A percentile compares a stretch with the other conserved stretches of the same genome.
phyloP scores from a whole-genome alignment of 2,329 filamentous ascomycete genomes.

The Fusarium sp. region DNA sequence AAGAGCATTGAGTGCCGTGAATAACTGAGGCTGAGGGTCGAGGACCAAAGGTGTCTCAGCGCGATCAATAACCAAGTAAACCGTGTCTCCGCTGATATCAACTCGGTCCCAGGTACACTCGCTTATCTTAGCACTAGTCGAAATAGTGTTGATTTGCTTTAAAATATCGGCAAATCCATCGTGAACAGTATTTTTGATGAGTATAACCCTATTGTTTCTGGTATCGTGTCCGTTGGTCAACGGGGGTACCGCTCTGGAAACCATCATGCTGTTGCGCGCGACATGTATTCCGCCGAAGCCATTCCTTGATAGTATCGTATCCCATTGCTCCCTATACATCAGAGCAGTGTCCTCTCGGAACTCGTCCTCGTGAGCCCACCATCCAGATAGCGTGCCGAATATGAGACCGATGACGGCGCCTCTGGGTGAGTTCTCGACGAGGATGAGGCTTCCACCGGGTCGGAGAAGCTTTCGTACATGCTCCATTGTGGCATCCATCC shows the following conservation, averaged over 20 bases:
- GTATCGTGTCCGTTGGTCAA: neutral
- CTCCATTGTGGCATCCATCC: neutral
- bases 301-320: neutral
- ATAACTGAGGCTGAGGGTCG: neutral
- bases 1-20: neutral
- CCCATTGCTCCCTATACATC: constrained; percentile 1
- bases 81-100: neutral
- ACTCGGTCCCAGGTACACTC: neutral
- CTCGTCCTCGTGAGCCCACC: constrained; percentile 7
- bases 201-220: neutral
- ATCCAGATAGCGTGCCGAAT: neutral
- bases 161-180: neutral
- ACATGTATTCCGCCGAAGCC: neutral
- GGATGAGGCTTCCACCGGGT: neutral
- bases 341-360: constrained; percentile 2
- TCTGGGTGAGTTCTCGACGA: neutral
- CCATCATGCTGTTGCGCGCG: constrained; percentile 7
- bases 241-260: neutral
- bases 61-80: neutral
- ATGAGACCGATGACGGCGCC: constrained; percentile 2
- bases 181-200: neutral
- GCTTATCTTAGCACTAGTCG: neutral
- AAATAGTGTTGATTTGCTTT: neutral
- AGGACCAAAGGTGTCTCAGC: neutral
- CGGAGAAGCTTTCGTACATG: neutral